These are phyloP conservation scores for Pouteria glomerata DNA, from an alignment of 148 eudicot species.

Conservation along the genomic window DNA sequence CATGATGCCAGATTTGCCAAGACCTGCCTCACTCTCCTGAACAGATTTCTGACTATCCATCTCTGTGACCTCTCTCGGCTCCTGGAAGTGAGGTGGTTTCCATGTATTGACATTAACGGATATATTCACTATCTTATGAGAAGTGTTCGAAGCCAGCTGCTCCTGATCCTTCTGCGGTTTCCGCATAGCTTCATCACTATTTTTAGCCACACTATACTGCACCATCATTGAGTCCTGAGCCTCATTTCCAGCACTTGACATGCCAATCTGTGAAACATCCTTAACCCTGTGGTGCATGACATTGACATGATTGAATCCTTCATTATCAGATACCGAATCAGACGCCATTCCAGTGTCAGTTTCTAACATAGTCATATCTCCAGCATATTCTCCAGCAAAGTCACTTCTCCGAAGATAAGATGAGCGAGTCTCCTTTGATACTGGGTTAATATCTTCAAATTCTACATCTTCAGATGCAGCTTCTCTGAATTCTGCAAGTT, in stretches of 20 bases:
- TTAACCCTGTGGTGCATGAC: too few species aligned
- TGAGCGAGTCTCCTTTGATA: constrained; percentile 19
- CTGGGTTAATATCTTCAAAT: constrained; percentile 28
- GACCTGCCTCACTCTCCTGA: constrained; percentile 29
- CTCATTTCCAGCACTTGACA: constrained; percentile 41
- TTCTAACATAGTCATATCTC: constrained; percentile 30
- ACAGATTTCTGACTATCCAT: constrained; percentile 31
- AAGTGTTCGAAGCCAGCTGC: constrained; percentile 36
- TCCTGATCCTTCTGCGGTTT: too few species aligned
- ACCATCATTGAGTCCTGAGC: constrained; percentile 41
- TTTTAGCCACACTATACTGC: too few species aligned
- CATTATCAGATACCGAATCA: constrained; percentile 60
- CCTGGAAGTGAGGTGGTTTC: constrained; percentile 60
- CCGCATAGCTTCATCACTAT: too few species aligned
- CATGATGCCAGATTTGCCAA: constrained; percentile 29
- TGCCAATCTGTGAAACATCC: too few species aligned
- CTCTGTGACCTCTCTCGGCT: constrained; percentile 31
- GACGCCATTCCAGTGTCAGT: constrained; percentile 41
- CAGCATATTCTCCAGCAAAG: too few species aligned
- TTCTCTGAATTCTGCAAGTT: constrained; percentile 22
- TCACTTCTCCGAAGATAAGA: constrained; percentile 31
- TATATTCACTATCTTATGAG: constrained; percentile 49
- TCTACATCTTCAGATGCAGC: constrained; percentile 29
- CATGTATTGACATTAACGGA: too few species aligned
- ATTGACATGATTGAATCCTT: constrained; percentile 43